Evolutionary conservation across 805 yeast species (phyloP).

Genomic region (Hanseniaspora pseudoguilliermondii): DNA sequence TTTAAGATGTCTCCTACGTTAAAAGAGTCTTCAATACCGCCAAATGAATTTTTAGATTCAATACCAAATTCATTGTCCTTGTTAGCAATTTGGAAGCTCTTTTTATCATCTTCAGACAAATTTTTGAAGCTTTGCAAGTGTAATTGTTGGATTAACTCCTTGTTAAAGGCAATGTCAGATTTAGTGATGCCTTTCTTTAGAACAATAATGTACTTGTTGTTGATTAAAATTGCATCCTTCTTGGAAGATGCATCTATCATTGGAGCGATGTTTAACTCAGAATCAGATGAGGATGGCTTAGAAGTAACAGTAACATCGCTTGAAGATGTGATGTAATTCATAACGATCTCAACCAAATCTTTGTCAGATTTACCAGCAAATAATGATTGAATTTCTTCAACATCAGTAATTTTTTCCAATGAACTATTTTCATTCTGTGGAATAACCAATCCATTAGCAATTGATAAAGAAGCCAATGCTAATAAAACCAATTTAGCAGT

Average conservation of each 20-base stretch:
- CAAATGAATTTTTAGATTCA: conserved; percentile 20
- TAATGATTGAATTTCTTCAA: conserved; percentile 22
- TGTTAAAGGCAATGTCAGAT: conserved; percentile 50
- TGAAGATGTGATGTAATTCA: not conserved
- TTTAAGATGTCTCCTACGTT: conserved; percentile 42
- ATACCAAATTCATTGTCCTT: conserved; percentile 18
- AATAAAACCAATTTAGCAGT: conserved; percentile 14
- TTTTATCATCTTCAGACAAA: conserved; percentile 21
- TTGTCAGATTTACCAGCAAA: conserved; percentile 9
- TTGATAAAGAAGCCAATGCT: conserved; percentile 28
- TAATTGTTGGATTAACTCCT: conserved; percentile 46
- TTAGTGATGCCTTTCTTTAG: conserved; percentile 53
- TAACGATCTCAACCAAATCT: conserved; percentile 16
- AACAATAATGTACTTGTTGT: conserved; percentile 73
- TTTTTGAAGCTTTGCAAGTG: conserved; percentile 36
- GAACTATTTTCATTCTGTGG: conserved; percentile 30
- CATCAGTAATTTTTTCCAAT: conserved; percentile 24
- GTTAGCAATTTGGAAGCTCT: conserved; percentile 30
- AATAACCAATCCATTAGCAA: conserved; percentile 46
- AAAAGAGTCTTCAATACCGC: conserved; percentile 53
- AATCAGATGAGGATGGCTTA: not conserved
- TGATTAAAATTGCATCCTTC: conserved; percentile 27
- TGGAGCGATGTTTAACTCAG: conserved; percentile 6
- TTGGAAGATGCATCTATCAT: not conserved
- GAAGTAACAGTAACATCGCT: not conserved